Conservation (phyloP, 1,284 basidiomycete species). For the Phlebopus sp. region DNA sequence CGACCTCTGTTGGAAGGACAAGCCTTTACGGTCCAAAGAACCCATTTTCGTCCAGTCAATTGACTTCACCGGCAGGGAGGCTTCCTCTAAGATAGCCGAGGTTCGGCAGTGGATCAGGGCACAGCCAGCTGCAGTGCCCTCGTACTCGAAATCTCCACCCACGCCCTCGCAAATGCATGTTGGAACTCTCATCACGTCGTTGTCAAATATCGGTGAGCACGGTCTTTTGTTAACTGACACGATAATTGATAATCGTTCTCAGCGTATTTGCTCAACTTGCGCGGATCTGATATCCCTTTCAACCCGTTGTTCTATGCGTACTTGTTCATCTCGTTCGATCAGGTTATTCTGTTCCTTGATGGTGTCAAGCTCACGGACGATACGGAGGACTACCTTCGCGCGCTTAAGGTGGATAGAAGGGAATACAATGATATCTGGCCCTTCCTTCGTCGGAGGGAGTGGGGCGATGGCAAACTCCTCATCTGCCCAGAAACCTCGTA, state of each 20-base stretch:
- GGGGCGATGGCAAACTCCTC: conserved; percentile 74
- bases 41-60: conserved; percentile 75
- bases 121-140: conserved; percentile 58
- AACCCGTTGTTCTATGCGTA: conserved; percentile 89
- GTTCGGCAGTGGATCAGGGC: conserved; percentile 61
- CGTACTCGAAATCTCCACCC: conserved; percentile 58
- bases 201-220: conserved; percentile 60
- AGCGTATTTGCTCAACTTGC: conserved; percentile 38
- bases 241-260: conserved; percentile 12
- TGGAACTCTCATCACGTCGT: conserved; percentile 60
- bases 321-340: conserved; percentile 65
- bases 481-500: conserved; percentile 72
- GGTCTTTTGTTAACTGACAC: background rate
- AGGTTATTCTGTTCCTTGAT: conserved; percentile 70
- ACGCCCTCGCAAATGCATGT: conserved; percentile 63
- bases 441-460: conserved; percentile 70
- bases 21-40: conserved; percentile 65
- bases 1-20: conserved; percentile 80
- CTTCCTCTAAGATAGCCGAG: conserved; percentile 54
- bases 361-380: conserved; percentile 54
- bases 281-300: conserved; percentile 84
- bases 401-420: conserved; percentile 55
- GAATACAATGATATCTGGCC: conserved; percentile 82
- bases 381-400: conserved; percentile 55
- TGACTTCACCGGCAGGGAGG: conserved; percentile 69